Percentiles rank a stretch among this genome's conserved stretches.
phyloP scores from a whole-genome alignment of 163 green algal genomes.

The Scenedesmus sp. region DNA sequence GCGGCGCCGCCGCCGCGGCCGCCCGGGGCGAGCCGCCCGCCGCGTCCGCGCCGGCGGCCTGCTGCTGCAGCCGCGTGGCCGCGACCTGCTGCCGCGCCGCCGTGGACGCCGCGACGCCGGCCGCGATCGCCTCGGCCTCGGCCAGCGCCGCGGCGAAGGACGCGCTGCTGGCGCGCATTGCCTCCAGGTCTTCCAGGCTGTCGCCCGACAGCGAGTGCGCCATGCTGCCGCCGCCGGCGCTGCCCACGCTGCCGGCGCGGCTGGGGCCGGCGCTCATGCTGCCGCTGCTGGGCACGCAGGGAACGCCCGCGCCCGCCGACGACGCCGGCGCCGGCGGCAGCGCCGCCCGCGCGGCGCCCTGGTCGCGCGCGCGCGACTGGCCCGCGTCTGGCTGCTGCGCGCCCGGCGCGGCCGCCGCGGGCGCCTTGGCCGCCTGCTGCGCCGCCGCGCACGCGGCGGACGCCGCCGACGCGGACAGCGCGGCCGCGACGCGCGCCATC shows the following conservation, averaged over 20 bases:
- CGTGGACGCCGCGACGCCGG: constrained; percentile 14
- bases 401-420: no score
- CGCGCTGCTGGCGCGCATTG: constrained; percentile 6
- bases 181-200: constrained; percentile 22
- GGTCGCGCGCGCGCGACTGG: no score
- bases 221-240: constrained; percentile 5
- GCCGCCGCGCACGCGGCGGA: no score
- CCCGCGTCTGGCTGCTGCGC: no score
- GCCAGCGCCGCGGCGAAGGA: constrained; percentile 41
- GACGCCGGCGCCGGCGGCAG: no score
- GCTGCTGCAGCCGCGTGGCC: constrained; percentile 12
- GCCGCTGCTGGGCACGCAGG: constrained; percentile 10
- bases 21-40: no score
- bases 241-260: background rate
- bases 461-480: no score
- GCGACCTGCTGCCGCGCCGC: background rate
- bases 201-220: constrained; percentile 21
- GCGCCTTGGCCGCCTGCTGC: no score
- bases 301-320: background rate
- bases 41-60: constrained; percentile 2
- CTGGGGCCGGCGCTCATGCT: constrained; percentile 15
- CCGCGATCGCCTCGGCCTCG: constrained; percentile 42
- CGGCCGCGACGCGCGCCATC: no score
- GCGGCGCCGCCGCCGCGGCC: no score
- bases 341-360: no score